Conservation (phyloP, 306 rosid species). For the Quercus wislizeni region DNA sequence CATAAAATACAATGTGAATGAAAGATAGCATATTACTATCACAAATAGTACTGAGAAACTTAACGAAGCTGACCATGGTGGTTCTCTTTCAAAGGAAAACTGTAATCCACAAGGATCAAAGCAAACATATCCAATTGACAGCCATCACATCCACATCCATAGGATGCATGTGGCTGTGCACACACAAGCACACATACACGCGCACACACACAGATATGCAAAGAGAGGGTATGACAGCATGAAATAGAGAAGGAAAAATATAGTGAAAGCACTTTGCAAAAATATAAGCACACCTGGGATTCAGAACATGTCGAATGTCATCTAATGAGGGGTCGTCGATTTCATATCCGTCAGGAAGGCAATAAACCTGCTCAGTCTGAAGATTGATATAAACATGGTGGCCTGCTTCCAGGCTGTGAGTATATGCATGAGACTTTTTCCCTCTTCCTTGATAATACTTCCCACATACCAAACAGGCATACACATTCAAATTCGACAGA, state of each 20-base stretch:
- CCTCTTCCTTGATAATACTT: slow-evolving; percentile 98
- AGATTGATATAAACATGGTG: slow-evolving; percentile 96
- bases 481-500: slow-evolving; percentile 83
- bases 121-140: neutral
- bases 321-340: slow-evolving; percentile 95
- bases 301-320: slow-evolving; percentile 90
- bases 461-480: slow-evolving; percentile 95
- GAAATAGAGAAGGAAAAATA: neutral
- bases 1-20: neutral
- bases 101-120: neutral
- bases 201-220: neutral
- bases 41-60: neutral
- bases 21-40: neutral
- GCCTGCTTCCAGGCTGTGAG: slow-evolving; percentile 98
- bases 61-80: neutral
- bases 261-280: neutral
- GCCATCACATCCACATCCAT: neutral
- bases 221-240: neutral
- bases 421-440: slow-evolving; percentile 90
- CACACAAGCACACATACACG: neutral
- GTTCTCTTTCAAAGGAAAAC: neutral
- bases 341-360: slow-evolving; percentile 99
- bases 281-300: slow-evolving; percentile 70
- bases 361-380: slow-evolving; percentile 86
- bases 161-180: neutral